Evolutionary conservation across 2,329 filamentous ascomycete genomes (phyloP), one percentile per base, ranked within the genome.

Genomic region (Periconia digitata): DNA sequence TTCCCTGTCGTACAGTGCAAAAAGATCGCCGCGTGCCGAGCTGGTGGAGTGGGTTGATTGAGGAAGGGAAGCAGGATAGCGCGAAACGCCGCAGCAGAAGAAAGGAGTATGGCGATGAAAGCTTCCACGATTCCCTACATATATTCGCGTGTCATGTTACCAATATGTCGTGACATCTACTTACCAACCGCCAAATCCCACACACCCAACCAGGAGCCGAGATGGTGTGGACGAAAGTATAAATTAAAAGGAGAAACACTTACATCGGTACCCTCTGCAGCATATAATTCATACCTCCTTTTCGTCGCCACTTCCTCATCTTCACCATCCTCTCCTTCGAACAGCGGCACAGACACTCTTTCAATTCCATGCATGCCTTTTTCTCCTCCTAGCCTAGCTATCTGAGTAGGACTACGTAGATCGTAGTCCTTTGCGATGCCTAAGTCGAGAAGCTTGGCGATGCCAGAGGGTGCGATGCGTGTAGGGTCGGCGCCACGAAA

Each of bases 1-100:
- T 90, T 91, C 8, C 87, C 87, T 0, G 85, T 86, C 0, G 85
- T 87, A 66, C 87, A 90, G 63, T 90, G 86, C n/a, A 90, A 74
- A 23, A 89, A 74, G 20, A 86, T 64, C 5, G 84, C 81, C 3
- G 65, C 1, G 42, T 37, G 13, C 32, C 17, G 1, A 2, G 48
- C 39, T 10, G 50, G 46, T 6, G 29, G 10, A 6, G 59, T 54
- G 3, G 49, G 40, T 5, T 47, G 44, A 6, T 21, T 32, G 58
- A 60, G 79, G 70, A 89, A 71, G 56, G 87, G 79, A 15, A 69
- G 67, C 43, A 89, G 75, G 52, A 90, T 85, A 2, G 75, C 75
- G 18, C 66, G 66, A 59, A 82, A 85, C 15, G 79, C 75, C n/a
- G 76, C 70, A 1, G 76, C 75, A 1, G 76, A 84, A 13, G 76